Evolutionary conservation across 2,329 filamentous ascomycete genomes (phyloP).

Genomic region (Colletotrichum echinochloae): DNA sequence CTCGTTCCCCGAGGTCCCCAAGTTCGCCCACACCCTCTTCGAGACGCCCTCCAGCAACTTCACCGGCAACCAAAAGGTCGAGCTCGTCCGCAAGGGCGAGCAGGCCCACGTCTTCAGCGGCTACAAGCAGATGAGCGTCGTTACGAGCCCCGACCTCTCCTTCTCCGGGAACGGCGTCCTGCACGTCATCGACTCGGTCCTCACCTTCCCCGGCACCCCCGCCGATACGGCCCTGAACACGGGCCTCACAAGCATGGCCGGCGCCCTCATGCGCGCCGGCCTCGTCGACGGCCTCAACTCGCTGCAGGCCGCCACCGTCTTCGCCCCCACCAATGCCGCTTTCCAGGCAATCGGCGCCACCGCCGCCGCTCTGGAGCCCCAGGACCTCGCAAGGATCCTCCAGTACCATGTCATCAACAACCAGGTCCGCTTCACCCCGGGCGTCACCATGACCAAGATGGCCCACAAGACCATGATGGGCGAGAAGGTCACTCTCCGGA

Average conservation of each 20-base stretch:
- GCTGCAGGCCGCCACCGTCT: constrained; percentile 62
- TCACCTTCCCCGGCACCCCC: constrained; percentile 58
- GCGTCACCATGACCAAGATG: constrained; percentile 32
- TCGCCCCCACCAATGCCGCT: constrained; percentile 71
- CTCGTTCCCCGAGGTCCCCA: constrained; percentile 46
- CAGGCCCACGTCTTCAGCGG: constrained; percentile 55
- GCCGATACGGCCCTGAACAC: constrained; percentile 66
- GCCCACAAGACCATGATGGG: constrained; percentile 47
- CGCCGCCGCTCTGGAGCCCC: constrained; percentile 58
- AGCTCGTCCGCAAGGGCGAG: constrained; percentile 56
- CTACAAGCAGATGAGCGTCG: constrained; percentile 48
- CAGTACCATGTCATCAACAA: constrained; percentile 73
- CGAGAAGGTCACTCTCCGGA: constrained; percentile 53
- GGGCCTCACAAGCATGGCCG: constrained; percentile 51
- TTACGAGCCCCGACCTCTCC: constrained; percentile 56
- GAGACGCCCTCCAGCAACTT: constrained; percentile 60
- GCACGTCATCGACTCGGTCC: constrained; percentile 64
- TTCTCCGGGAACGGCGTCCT: constrained; percentile 64
- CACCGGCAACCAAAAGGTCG: constrained; percentile 61
- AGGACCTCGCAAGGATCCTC: constrained; percentile 65
- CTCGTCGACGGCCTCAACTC: constrained; percentile 56
- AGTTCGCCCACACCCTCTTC: constrained; percentile 47
- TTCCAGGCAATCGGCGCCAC: constrained; percentile 68
- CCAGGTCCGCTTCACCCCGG: constrained; percentile 51
- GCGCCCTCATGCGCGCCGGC: constrained; percentile 51